These are phyloP conservation scores for Pythium biforme DNA, from an alignment of 352 stramenopile genomes.

Conservation along the genomic window DNA sequence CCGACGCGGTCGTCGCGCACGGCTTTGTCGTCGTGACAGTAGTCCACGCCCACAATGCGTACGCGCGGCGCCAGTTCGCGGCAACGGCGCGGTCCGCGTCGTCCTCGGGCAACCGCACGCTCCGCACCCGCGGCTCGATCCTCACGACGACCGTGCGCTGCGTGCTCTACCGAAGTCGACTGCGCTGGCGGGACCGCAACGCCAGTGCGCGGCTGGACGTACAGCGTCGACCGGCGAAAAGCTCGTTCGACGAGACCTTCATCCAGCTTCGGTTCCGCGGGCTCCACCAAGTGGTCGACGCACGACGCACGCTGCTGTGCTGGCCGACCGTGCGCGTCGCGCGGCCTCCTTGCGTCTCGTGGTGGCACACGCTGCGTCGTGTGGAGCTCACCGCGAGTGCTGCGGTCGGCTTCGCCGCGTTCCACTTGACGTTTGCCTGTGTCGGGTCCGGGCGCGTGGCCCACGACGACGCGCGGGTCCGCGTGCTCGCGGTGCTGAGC, in stretches of 20 bases:
- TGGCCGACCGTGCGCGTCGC: background rate
- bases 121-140: too few species aligned
- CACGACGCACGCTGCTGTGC: background rate
- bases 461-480: background rate
- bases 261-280: conserved; percentile 3
- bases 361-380: background rate
- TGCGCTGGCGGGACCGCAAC: background rate
- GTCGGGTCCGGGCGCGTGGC: background rate
- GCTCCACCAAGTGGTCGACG: background rate
- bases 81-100: too few species aligned
- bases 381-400: background rate
- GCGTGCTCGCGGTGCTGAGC: background rate
- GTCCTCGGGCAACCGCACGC: too few species aligned
- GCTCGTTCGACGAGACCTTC: background rate
- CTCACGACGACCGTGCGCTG: background rate
- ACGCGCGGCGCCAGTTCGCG: conserved; percentile 3
- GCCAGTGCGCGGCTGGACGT: background rate
- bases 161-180: background rate
- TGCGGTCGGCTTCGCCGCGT: background rate
- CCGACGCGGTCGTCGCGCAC: background rate
- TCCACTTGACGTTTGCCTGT: background rate
- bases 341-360: too few species aligned
- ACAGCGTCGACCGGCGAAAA: background rate
- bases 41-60: conserved; percentile 2
- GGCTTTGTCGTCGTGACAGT: background rate